Evolutionary conservation across 1,139 yeast genomes (phyloP).

Genomic region (Yamadazyma friedrichii): DNA sequence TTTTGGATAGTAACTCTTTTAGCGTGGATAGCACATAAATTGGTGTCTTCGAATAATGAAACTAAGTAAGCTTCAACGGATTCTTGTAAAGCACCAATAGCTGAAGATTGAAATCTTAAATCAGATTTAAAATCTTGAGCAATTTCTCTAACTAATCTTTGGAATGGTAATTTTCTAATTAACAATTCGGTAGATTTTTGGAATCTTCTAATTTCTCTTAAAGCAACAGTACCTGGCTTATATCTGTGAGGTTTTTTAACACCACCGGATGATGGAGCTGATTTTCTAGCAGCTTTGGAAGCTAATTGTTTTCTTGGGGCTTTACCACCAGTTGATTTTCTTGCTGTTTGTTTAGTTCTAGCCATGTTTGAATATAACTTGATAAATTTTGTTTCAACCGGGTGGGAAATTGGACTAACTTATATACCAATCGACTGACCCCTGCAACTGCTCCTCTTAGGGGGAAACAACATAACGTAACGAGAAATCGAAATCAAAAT

Average conservation of each 20-base stretch:
- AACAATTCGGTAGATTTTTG: constrained; percentile 96
- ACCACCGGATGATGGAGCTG: constrained; percentile 98
- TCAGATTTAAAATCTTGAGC: constrained; percentile 98
- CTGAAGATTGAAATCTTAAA: constrained; percentile 97
- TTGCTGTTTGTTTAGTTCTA: constrained; percentile 98
- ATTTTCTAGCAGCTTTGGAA: constrained; percentile 98
- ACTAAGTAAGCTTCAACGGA: constrained; percentile 97
- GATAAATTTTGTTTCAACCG: background rate
- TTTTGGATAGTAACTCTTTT: constrained; percentile 99
- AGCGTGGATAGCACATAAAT: constrained; percentile 98
- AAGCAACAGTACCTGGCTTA: constrained; percentile 99
- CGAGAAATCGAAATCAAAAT: too few relatives aligned
- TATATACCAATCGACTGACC: background rate
- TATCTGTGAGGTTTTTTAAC: constrained; percentile 99
- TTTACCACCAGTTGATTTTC: constrained; percentile 99
- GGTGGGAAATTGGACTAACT: background rate
- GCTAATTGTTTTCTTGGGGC: constrained; percentile 99
- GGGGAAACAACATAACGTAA: too few relatives aligned
- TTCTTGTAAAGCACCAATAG: constrained; percentile 98
- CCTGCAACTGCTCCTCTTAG: too few relatives aligned
- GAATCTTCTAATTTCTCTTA: constrained; percentile 99
- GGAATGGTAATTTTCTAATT: constrained; percentile 98
- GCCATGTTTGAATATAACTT: constrained; percentile 57
- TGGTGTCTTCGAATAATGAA: constrained; percentile 91
- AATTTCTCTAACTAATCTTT: constrained; percentile 96